Base-by-base conservation (phyloP, 2,329 filamentous ascomycete genomes). In the Erysiphe pulchra region DNA sequence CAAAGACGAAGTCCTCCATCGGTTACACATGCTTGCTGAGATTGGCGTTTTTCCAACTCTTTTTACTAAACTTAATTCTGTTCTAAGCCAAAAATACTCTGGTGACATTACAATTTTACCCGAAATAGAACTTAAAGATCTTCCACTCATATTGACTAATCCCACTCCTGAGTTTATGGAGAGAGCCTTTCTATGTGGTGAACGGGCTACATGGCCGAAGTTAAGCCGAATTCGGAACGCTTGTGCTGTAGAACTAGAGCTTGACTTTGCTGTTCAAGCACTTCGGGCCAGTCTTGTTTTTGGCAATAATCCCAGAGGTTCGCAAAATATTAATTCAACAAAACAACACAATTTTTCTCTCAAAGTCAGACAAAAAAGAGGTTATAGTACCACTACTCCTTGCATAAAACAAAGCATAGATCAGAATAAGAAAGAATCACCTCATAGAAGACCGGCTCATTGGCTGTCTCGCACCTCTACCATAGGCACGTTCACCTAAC, bases 31-130 rank as follows among this genome's bases (percentile, higher is more conserved):
- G 33, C 65, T 92, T 47, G 73, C 80, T 0, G 84, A 93, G 55
- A 61, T 92, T 31, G 83, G 84, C 16, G 63, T 92, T 39, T 77
- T 90, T 50, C 80, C 83, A 14, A 90, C 79, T 47, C 66, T 80
- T 1, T 69, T 84, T 52, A 82, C 77, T 42, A 92, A 93, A 58
- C 67, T 77, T 18, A 71, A 75, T 38, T 86, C 82, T 1, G 75
- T 95, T 14, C 67, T 95, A 44, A 86, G 77, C 51, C 87, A 95
- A 56, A 83, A 80, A 51, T 95, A 95, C 56, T 86, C 82, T 2
- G 87, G 87, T 7, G 86, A 95, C 60, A 93, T 95, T 57, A 95
- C 85, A 40, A 93, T 95, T 46, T 68, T 92, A 31, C 86, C 86
- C 0, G 75, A 84, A 46, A 77, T 92, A 47, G 71, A 71, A 4